Evolutionary conservation across 352 stramenopile species (phyloP).

Genomic region (Globisporangium megalacanthum): DNA sequence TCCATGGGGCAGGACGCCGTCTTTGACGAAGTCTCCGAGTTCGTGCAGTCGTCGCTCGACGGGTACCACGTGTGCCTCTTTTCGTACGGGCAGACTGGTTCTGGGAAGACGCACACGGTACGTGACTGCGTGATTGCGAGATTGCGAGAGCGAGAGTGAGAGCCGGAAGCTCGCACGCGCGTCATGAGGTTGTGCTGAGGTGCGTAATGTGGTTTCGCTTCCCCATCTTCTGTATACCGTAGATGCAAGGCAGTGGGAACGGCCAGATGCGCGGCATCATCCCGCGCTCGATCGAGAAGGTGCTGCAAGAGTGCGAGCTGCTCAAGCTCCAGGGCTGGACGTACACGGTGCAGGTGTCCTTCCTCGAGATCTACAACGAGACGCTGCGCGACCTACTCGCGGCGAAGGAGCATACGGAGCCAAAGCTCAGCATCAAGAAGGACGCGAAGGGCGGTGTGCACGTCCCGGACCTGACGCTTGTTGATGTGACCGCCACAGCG

Average conservation of each 20-base stretch:
- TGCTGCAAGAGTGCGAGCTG: constrained; percentile 63
- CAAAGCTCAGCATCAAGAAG: constrained; percentile 70
- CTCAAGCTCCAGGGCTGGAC: constrained; percentile 87
- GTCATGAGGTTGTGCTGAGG: too few relatives aligned
- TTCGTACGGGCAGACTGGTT: constrained; percentile 84
- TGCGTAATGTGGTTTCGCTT: neutral
- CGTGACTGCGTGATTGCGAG: neutral
- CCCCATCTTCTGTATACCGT: neutral
- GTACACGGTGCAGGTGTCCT: constrained; percentile 95
- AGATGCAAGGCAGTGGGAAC: constrained; percentile 97
- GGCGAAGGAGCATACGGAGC: constrained; percentile 39
- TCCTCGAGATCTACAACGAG: constrained; percentile 99
- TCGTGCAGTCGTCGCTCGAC: constrained; percentile 97
- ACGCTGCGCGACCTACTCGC: constrained; percentile 95
- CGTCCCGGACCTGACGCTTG: constrained; percentile 56
- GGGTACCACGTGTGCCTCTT: constrained; percentile 97
- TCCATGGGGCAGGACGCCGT: constrained; percentile 92
- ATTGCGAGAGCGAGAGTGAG: too few relatives aligned
- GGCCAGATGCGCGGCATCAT: constrained; percentile 97
- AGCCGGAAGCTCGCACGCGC: too few relatives aligned
- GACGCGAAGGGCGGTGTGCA: constrained; percentile 55
- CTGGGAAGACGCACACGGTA: constrained; percentile 89
- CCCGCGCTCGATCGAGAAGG: constrained; percentile 95
- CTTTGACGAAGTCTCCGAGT: constrained; percentile 96
- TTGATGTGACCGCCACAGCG: constrained; percentile 42